Base-by-base conservation (phyloP, 108 stramenopile genomes). In the Skeletonema grethae region DNA sequence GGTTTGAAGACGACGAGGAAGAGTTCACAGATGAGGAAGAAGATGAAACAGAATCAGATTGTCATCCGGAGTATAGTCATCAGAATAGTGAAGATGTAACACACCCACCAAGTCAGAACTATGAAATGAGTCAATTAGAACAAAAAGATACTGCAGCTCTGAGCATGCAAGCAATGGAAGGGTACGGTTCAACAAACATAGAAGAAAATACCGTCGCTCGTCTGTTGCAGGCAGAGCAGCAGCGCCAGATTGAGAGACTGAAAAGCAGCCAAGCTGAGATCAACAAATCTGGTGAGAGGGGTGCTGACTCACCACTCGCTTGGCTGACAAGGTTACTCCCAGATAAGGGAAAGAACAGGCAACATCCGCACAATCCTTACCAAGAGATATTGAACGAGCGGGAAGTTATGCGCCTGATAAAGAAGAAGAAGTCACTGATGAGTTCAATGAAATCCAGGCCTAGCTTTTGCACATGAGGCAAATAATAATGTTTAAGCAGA, bases 1-100 rank as follows among this genome's bases (percentile, higher is more conserved):
- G 63, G 18, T 72, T 65, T 36, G 64, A 72, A 34, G 28, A 72
- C 28, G 71, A 72, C 4, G 67, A 68, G 28, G 67, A 68, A 36
- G 67, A 68, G 30, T 58, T 31, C 20, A 56, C 57, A 16, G 67
- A 68, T 12, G 56, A 58, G 11, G 70, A 71, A 11, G 71, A 70
- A 38, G 28, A 22, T n/a, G 39, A 39, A 29, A 25, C 13, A 36
- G 48, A 65, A 36, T 58, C 13, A 7, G 58, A 59, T 46, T 7
- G 41, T 45, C 15, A 30, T 39, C 38, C 38, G 12, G 46, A 18
- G 4, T 13, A 48, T 7, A 20, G 46, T 18, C 25, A 28, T 28
- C 46, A 48, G 18, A 20, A 48, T 48, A 20, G 7, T 48, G 46
- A 45, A 45, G n/a, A n/a, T n/a, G 43, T 4, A 13, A 45, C 43